Evolutionary conservation across 768 basidiomycete genomes (phyloP).

Genomic region (Rubroboletus satanas): DNA sequence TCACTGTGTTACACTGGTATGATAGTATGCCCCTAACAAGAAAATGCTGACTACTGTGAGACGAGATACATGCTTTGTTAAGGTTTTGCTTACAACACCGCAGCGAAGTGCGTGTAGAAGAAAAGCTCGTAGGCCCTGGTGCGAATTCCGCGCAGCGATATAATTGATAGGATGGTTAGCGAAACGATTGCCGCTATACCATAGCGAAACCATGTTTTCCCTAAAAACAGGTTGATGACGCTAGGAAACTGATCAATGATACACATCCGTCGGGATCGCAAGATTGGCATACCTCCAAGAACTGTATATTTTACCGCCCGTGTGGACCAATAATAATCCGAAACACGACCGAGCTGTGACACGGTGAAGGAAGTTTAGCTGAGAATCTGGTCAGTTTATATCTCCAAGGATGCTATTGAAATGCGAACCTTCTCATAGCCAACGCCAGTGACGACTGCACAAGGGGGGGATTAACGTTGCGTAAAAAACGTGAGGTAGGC

Average conservation of each 20-base stretch:
- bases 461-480: neutral
- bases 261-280: neutral
- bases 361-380: constrained; percentile 46
- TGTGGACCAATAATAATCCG: constrained; percentile 49
- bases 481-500: too few species aligned
- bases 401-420: neutral
- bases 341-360: constrained; percentile 45
- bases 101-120: constrained; percentile 43
- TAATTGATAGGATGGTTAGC: constrained; percentile 40
- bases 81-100: constrained; percentile 36
- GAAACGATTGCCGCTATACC: constrained; percentile 38
- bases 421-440: constrained; percentile 25
- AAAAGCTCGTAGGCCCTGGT: constrained; percentile 49
- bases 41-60: constrained; percentile 26
- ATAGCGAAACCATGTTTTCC: constrained; percentile 21
- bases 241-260: constrained; percentile 2
- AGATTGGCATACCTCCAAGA: neutral
- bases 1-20: constrained; percentile 25
- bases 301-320: constrained; percentile 17
- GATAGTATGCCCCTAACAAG: constrained; percentile 41
- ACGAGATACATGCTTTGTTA: neutral
- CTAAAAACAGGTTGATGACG: neutral
- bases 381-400: neutral
- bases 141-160: constrained; percentile 50
- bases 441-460: constrained; percentile 27